These are phyloP conservation scores for Endogone sp. DNA, from an alignment of 192 early-diverging fungal species.

Conservation along the genomic window DNA sequence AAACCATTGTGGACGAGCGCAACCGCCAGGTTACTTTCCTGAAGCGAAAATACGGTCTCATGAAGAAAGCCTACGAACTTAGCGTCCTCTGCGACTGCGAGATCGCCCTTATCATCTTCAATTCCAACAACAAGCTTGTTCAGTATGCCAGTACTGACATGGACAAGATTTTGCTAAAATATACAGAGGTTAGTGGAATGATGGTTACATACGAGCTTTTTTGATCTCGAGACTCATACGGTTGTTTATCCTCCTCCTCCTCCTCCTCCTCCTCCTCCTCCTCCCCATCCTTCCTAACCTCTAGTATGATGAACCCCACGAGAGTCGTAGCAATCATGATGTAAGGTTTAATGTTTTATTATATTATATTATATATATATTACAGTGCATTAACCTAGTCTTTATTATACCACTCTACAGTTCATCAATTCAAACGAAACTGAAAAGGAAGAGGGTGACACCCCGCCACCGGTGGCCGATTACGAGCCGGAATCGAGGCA, in stretches of 20 bases:
- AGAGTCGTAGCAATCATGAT: slow-evolving; percentile 37
- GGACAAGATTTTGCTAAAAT: slow-evolving; percentile 86
- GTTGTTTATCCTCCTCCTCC: neutral
- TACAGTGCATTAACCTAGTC: too few species aligned
- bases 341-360: slow-evolving; percentile 14
- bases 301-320: slow-evolving; percentile 36
- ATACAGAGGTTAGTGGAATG: too few species aligned
- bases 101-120: slow-evolving; percentile 94
- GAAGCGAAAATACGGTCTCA: slow-evolving; percentile 90
- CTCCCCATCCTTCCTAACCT: slow-evolving; percentile 5
- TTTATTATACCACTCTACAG: neutral
- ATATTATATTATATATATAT: too few species aligned
- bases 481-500: too few species aligned
- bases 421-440: neutral
- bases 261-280: neutral
- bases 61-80: slow-evolving; percentile 97
- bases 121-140: slow-evolving; percentile 86
- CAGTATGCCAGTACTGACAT: slow-evolving; percentile 94
- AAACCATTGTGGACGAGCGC: slow-evolving; percentile 84
- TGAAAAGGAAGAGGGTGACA: neutral
- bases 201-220: slow-evolving; percentile 44
- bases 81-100: slow-evolving; percentile 94
- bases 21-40: slow-evolving; percentile 93
- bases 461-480: neutral
- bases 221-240: slow-evolving; percentile 1